These are phyloP conservation scores for Podosphaera aphanis DNA, from an alignment of 2,329 filamentous ascomycete genomes.

Conservation along the genomic window DNA sequence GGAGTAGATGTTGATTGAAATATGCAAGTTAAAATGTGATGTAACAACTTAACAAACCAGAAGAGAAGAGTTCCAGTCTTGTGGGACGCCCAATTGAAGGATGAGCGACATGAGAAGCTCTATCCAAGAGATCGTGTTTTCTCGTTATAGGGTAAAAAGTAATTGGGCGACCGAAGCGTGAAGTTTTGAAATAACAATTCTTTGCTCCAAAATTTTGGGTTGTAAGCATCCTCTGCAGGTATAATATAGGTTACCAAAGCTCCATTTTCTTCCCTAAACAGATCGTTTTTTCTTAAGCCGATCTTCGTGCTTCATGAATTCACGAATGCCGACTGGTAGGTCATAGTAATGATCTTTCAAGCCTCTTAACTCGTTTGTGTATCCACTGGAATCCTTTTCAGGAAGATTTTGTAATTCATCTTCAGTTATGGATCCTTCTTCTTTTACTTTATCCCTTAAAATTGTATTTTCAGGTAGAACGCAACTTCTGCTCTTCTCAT, in stretches of 20 bases:
- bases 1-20: slow-evolving; percentile 35
- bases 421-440: slow-evolving; percentile 35
- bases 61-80: too few relatives aligned
- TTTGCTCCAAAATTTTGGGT: not conserved
- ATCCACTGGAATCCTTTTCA: not conserved
- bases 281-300: slow-evolving; percentile 53
- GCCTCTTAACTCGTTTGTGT: not conserved
- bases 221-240: not conserved
- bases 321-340: slow-evolving; percentile 76
- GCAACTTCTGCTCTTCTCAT: not conserved
- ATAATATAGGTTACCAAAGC: slow-evolving; percentile 3
- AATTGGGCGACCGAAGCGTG: too few relatives aligned
- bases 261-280: slow-evolving; percentile 21
- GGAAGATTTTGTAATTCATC: slow-evolving; percentile 14
- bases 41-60: too few relatives aligned
- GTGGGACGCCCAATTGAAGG: too few relatives aligned
- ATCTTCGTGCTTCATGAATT: slow-evolving; percentile 97
- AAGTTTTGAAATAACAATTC: too few relatives aligned
- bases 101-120: too few relatives aligned
- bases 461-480: not conserved
- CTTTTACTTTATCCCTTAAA: slow-evolving; percentile 10
- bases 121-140: too few relatives aligned
- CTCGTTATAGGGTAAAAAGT: too few relatives aligned
- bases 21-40: not conserved
- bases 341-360: slow-evolving; percentile 15